Base-by-base conservation (phyloP, 2,329 filamentous ascomycete species). In the Pestalotiopsis fici region DNA sequence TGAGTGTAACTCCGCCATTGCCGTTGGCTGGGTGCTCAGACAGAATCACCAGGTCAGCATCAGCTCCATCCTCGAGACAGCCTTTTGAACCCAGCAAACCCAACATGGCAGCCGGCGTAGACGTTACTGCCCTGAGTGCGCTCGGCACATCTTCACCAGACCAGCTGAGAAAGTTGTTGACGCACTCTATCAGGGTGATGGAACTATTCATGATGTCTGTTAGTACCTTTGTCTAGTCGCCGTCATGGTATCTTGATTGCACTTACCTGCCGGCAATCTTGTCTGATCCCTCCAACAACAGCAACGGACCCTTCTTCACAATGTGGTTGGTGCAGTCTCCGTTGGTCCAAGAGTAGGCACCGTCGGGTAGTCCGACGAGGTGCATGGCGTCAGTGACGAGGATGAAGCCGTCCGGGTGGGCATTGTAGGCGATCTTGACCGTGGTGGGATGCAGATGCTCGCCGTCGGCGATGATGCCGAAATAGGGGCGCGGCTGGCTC, bases 301-400 rank as follows among this genome's bases (percentile, higher is more conserved):
- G 80, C 66, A 91, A 85, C 0, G 89, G 83, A 0, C 94, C 94
- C 63, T 87, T 88, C 81, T 95, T 95, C 68, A 92, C 79, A 70
- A 91, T 89, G 43, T 81, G 83, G 70, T 85, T 85, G 59, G 84
- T 84, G 28, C 81, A 80, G 66, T 87, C 85, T 6, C 88, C 88
- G 73, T 97, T 97, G 4, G 90, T 95, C 93, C 94, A 97, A 69
- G 91, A 88, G 76, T 97, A 97, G 2, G 88, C 86, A 3, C 95
- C 95, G 74, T 97, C 94, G 0, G 92, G 91, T 65, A 97, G 84
- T 0, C 95, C 95, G 23, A 93, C 91, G 18, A 97, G 86, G 72
- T 93, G 90, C 93, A 97, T 97, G 4, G 94, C 94, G 78, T 98
- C 95, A 0, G 95, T 97, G 57, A 98, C 94, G 5, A 98, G 87